A percentile compares a stretch with the other conserved stretches of the same genome.
phyloP scores from a whole-genome alignment of 2,329 filamentous ascomycete genomes.

The Cladobotryum mycophilum region DNA sequence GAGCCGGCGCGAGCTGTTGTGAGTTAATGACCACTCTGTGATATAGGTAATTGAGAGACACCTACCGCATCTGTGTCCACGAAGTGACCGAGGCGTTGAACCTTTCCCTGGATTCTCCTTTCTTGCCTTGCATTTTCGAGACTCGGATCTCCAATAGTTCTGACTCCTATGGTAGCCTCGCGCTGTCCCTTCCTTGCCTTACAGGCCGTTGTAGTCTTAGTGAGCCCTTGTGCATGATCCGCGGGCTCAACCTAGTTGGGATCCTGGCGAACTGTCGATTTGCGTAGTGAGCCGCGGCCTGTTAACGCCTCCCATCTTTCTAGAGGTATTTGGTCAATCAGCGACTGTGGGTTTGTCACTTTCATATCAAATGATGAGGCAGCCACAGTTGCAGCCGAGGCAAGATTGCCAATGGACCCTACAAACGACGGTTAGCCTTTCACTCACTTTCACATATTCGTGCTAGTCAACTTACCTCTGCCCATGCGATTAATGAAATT shows the following conservation, averaged over 20 bases:
- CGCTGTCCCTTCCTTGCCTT: too few species aligned
- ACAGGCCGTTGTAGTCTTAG: too few species aligned
- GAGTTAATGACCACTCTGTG: background rate
- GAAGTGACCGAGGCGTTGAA: constrained; percentile 37
- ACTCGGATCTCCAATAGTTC: too few species aligned
- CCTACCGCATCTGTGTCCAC: constrained; percentile 38
- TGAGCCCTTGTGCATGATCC: background rate
- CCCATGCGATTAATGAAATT: constrained; percentile 41
- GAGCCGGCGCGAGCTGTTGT: constrained; percentile 32
- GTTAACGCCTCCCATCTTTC: constrained; percentile 2
- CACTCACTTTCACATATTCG: background rate
- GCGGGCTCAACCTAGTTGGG: constrained; percentile 5
- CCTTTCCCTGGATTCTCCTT: constrained; percentile 25
- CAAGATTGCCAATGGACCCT: constrained; percentile 33
- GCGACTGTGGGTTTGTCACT: constrained; percentile 29
- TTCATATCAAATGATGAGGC: constrained; percentile 40
- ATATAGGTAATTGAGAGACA: background rate
- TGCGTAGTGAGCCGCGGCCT: background rate
- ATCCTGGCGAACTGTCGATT: background rate
- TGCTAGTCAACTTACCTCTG: constrained; percentile 9
- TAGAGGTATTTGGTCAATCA: constrained; percentile 4
- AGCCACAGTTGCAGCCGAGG: constrained; percentile 40
- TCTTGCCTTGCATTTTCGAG: too few species aligned
- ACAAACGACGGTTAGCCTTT: background rate
- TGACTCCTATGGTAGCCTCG: too few species aligned